phyloP scores from a whole-genome alignment of 2,329 filamentous ascomycete species.

The Cryphonectria naterciae region DNA sequence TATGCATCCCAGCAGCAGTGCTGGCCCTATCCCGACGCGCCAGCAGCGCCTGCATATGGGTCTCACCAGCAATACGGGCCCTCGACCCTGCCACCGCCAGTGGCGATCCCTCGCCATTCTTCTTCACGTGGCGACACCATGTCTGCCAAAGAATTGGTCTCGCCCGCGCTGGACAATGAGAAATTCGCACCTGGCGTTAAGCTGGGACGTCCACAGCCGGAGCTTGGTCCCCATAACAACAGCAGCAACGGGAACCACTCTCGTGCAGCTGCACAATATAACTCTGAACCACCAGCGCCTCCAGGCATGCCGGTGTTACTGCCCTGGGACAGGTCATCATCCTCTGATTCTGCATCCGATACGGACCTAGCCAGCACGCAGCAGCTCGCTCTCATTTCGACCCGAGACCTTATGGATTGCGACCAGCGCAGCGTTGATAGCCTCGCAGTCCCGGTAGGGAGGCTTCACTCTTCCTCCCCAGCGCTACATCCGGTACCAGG shows the following conservation, averaged over 20 bases:
- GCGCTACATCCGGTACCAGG: slow-evolving; percentile 35
- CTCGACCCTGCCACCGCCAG: slow-evolving; percentile 28
- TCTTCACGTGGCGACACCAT: slow-evolving; percentile 30
- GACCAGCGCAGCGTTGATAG: slow-evolving; percentile 44
- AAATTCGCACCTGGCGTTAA: slow-evolving; percentile 48
- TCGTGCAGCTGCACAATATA: slow-evolving; percentile 23
- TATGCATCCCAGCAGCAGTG: slow-evolving; percentile 34
- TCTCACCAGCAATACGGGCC: slow-evolving; percentile 27
- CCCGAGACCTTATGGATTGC: slow-evolving; percentile 56
- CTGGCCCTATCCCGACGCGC: slow-evolving; percentile 35
- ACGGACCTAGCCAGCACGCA: slow-evolving; percentile 40
- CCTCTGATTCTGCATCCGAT: slow-evolving; percentile 44
- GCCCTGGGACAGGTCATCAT: slow-evolving; percentile 43
- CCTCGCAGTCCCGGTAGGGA: slow-evolving; percentile 46
- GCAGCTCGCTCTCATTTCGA: slow-evolving; percentile 55
- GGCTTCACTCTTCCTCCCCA: slow-evolving; percentile 47
- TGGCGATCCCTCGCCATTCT: slow-evolving; percentile 31
- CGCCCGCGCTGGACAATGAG: slow-evolving; percentile 43
- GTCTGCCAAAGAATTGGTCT: slow-evolving; percentile 43
- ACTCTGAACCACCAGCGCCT: slow-evolving; percentile 17
- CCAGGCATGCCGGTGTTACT: slow-evolving; percentile 31
- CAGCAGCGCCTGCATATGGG: slow-evolving; percentile 27
- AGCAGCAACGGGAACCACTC: background rate
- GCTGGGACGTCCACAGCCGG: slow-evolving; percentile 42
- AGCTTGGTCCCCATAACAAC: slow-evolving; percentile 19